Evolutionary conservation across 768 basidiomycete species (phyloP), one percentile per base, ranked within the genome.

Genomic region (Antrodiella citrinella): DNA sequence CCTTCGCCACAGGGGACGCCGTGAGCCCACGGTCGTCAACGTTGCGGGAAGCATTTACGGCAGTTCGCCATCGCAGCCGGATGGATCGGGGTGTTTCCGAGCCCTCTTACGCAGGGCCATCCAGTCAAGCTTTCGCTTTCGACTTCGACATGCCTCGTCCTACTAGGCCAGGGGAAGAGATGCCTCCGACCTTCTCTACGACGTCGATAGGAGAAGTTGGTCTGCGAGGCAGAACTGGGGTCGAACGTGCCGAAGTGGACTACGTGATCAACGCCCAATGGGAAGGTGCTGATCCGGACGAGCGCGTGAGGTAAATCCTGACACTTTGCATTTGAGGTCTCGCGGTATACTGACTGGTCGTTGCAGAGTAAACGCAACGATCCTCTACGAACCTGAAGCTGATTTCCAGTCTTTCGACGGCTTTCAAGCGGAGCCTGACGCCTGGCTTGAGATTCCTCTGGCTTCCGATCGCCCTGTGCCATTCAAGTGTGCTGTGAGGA

Each of bases 391-490:
- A 44, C 78, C 79, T 3, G 81, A 82, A 47, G 56, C 65, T 1
- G 82, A 80, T 54, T 81, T 81, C 54, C 76, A 78, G 47, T 81
- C 80, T 2, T 56, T 72, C 19, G 81, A 83, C 57, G 76, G 74
- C 25, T 61, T 67, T 2, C 49, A 63, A 11, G 59, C 67, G 38
- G 64, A 72, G 46, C 68, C 72, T 2, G 72, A 74, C 38, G 75
- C 77, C 0, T 88, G 86, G 85, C 57, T 85, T 19, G 86, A 87
- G 62, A 76, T 83, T 63, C 79, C 82, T 26, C 64, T 88, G 39
- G 74, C 71, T 50, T 67, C 79, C 1, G 84, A 86, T 57, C 75
- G 83, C 21, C 50, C 60, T 18, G 72, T 85, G 20, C 78, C 84
- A 3, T 80, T 83, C 60, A 74, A 72, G 30, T 84, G 82, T 62